phyloP scores from a whole-genome alignment of 2,329 filamentous ascomycete genomes.

The Pseudopithomyces chartarum region DNA sequence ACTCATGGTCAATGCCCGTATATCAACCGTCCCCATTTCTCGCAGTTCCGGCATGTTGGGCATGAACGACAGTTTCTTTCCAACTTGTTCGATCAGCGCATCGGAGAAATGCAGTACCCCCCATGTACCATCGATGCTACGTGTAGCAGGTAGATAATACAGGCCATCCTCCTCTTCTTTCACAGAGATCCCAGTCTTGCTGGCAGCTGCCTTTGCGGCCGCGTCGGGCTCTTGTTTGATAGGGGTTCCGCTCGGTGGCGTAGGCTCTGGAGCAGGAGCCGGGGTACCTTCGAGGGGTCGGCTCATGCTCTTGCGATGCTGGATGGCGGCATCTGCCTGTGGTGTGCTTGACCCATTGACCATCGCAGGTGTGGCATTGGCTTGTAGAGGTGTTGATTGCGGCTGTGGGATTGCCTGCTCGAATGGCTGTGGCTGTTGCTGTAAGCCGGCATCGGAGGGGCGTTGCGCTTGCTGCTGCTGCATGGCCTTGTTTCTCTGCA shows the following conservation, averaged over 20 bases:
- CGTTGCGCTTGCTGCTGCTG: constrained; percentile 27
- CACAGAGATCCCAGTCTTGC: constrained; percentile 18
- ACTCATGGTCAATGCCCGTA: constrained; percentile 86
- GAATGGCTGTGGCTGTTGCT: constrained; percentile 42
- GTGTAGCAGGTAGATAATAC: constrained; percentile 35
- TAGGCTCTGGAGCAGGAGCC: constrained; percentile 31
- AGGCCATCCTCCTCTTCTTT: constrained; percentile 34
- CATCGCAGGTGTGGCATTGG: constrained; percentile 53
- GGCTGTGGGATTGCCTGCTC: constrained; percentile 36
- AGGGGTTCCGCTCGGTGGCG: constrained; percentile 34
- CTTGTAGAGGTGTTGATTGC: constrained; percentile 51
- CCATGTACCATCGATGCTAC: constrained; percentile 29
- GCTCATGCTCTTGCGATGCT: constrained; percentile 45
- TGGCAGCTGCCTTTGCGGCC: constrained; percentile 21
- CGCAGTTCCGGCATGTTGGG: constrained; percentile 75
- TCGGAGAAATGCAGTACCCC: constrained; percentile 48
- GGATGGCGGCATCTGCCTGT: constrained; percentile 41
- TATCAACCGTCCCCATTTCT: constrained; percentile 87
- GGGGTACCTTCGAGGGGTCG: constrained; percentile 45
- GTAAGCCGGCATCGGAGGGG: constrained; percentile 3
- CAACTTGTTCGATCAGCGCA: constrained; percentile 75
- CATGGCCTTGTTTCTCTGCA: constrained; percentile 48
- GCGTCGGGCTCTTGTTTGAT: constrained; percentile 31
- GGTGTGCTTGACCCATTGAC: constrained; percentile 55
- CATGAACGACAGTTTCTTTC: constrained; percentile 68